Evolutionary conservation across 768 basidiomycete genomes (phyloP).

Genomic region (Boletellus emodensis): DNA sequence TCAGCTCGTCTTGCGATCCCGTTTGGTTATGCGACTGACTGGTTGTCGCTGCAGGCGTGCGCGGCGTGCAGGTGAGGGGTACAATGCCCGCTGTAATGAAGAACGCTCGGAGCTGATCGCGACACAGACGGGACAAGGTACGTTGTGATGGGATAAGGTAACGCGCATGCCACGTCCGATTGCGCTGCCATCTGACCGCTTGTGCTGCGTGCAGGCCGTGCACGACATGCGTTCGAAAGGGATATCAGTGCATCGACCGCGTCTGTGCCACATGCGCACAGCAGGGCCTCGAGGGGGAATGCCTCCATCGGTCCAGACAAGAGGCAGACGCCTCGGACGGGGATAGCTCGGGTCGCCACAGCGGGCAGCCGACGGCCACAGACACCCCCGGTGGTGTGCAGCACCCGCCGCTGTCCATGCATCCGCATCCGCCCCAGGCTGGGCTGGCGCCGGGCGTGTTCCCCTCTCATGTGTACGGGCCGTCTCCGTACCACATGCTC

Average conservation of each 20-base stretch:
- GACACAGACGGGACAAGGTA: conserved; percentile 54
- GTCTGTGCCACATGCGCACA: conserved; percentile 42
- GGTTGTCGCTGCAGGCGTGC: conserved; percentile 44
- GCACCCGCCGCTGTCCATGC: conserved; percentile 11
- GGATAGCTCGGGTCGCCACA: conserved; percentile 10
- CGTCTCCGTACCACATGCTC: conserved; percentile 27
- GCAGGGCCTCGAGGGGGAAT: conserved; percentile 44
- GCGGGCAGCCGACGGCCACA: background rate
- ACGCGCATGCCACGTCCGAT: conserved; percentile 8
- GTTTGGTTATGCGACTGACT: conserved; percentile 3
- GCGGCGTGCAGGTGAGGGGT: conserved; percentile 51
- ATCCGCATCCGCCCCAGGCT: conserved; percentile 14
- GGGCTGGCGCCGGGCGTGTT: conserved; percentile 20
- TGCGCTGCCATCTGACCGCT: conserved; percentile 3
- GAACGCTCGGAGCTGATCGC: conserved; percentile 10
- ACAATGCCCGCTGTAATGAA: conserved; percentile 1
- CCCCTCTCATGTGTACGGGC: conserved; percentile 26
- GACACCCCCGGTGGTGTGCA: conserved; percentile 4
- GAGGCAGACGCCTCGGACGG: conserved; percentile 27
- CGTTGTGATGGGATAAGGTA: conserved; percentile 59
- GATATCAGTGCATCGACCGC: conserved; percentile 49
- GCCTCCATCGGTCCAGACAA: conserved; percentile 36
- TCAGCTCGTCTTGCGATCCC: conserved; percentile 31
- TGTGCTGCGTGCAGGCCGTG: conserved; percentile 41
- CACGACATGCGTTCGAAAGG: conserved; percentile 45